Evolutionary conservation across 2,329 filamentous ascomycete genomes (phyloP), one percentile per base, ranked within the genome.

Genomic region (Diplodia sapinea): DNA sequence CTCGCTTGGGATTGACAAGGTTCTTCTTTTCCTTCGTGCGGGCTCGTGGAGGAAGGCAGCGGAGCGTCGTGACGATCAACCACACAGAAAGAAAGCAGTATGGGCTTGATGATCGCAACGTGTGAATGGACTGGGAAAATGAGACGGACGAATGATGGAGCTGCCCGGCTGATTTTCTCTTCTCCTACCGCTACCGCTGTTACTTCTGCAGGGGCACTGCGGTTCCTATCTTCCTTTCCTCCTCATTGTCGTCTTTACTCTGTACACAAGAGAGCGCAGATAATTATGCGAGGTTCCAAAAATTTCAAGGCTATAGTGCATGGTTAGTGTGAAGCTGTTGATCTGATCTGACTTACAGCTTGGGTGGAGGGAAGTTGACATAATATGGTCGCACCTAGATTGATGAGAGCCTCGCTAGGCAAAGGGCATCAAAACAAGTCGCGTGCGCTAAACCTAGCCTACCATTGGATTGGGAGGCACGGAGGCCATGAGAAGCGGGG

Each of bases 211-310:
- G 36, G 38, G 43, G 31, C 50, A 20, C 31, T 56, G 50, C 50
- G 65, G 55, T 36, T 62, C 38, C 47, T 33, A 55, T 59, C 31
- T 40, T 38, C 38, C 47, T 29, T 51, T 66, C 38, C 47, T 66
- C 57, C 55, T 67, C 31, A 13, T 55, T 26, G 33, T 52, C 36
- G 23, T 51, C n/a, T 64, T 55, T 31, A 40, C n/a, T 13, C 17
- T 67, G 52, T 50, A 68, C 20, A 68, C 56, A 63, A 54, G 61
- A 63, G 38, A 52, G 29, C 55, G 31, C 54, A 61, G 36, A 59
- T 67, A 50, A 59, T 67, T 23, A 56, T 57, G 7, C 59, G 65
- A 54, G 43, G 52, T 66, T 64, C 26, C 23, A 23, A 63, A 47
- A 68, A 33, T 38, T 4, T 38, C 36, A 52, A 68, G 20, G 31